Evolutionary conservation across 2,329 filamentous ascomycete species (phyloP).

Genomic region (Cryoendolithus antarcticus): DNA sequence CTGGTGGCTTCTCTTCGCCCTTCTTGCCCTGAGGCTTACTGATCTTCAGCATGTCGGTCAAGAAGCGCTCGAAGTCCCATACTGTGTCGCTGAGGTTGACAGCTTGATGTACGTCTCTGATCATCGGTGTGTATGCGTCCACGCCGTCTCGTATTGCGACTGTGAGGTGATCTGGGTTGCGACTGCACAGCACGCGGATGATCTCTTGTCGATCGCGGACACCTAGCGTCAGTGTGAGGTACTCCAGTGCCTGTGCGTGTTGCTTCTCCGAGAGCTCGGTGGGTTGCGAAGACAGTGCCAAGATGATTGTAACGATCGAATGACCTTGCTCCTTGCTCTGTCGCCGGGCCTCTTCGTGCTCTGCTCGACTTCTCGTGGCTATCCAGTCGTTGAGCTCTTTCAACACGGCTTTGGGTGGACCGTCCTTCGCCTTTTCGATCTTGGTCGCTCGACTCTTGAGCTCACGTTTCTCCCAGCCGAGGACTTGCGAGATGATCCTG

Average conservation of each 20-base stretch:
- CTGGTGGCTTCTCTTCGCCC: conserved; percentile 33
- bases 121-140: conserved; percentile 60
- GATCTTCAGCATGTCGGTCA: conserved; percentile 57
- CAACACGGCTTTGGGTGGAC: conserved; percentile 49
- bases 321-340: conserved; percentile 40
- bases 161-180: conserved; percentile 61
- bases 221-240: conserved; percentile 57
- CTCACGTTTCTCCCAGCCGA: conserved; percentile 61
- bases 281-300: conserved; percentile 39
- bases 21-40: conserved; percentile 24
- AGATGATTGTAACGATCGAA: conserved; percentile 57
- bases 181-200: conserved; percentile 51
- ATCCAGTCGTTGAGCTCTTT: conserved; percentile 49
- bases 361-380: conserved; percentile 33
- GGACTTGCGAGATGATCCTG: conserved; percentile 60
- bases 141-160: conserved; percentile 52
- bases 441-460: conserved; percentile 53
- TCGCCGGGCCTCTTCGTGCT: conserved; percentile 48
- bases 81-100: conserved; percentile 61
- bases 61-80: conserved; percentile 52
- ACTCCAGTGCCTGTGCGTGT: conserved; percentile 54
- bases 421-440: conserved; percentile 50
- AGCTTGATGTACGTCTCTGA: conserved; percentile 56
- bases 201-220: conserved; percentile 64
- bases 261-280: conserved; percentile 44